Base-by-base conservation (phyloP, 371 early-diverging fungal genomes). In the Circinella umbellata region DNA sequence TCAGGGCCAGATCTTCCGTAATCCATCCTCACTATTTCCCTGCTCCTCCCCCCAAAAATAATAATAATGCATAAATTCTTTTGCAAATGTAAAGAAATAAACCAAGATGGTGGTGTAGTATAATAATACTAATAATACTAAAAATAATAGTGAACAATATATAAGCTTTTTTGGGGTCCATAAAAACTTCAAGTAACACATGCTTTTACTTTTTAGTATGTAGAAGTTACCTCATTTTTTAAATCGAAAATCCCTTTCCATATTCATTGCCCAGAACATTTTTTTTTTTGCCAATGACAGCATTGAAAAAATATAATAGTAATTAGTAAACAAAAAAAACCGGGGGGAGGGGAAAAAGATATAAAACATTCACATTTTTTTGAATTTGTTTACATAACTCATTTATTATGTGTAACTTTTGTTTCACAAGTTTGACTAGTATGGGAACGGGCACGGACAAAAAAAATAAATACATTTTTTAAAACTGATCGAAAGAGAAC, bases 361-460 rank as follows among this genome's bases (percentile, higher is more conserved):
- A 42, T 11, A 11, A 42, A n/a, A n/a, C n/a, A n/a, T n/a, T n/a
- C n/a, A n/a, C n/a, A n/a, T n/a, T n/a, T n/a, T n/a, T n/a, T n/a
- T n/a, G n/a, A n/a, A 42, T 53, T 57, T 27, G 20, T 57, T 57
- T 27, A 34, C 51, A 51, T n/a, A 17, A 13, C 57, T 57, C 20
- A 57, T 57, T 57, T 27, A 57, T 57, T 34, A 10, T 18, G 57
- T 57, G 57, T 57, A 57, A 57, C 63, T 64, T 42, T 42, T 27
- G 64, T 64, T 64, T 53, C 64, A 64, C 64, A 64, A 64, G 37
- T 48, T 51, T 34, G 62, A 48, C 53, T n/a, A 64, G 64, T 53
- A 64, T 53, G 64, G 64, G 37, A 51, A 48, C 53, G 64, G 37
- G 64, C 64, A 64, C 64, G 64, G 64, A 64, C 64, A 37, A 64